Conservation (phyloP, 2,329 filamentous ascomycete species). For the Stachybotrys chlorohalonatus region DNA sequence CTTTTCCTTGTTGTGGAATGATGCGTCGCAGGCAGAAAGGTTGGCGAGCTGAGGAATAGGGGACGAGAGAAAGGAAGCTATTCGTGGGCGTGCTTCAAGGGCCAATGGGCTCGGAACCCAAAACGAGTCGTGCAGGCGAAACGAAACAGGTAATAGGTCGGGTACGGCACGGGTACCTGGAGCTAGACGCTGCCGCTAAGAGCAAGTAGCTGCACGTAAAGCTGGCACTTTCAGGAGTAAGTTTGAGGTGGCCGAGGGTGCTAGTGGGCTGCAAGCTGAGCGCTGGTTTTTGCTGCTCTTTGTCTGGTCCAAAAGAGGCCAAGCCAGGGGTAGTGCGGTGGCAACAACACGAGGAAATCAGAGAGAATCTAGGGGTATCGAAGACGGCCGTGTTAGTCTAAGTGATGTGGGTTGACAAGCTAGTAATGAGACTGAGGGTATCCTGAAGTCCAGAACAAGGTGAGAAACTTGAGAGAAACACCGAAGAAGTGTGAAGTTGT, state of each 20-base stretch:
- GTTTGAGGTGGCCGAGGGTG: not conserved
- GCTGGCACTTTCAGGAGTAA: not conserved
- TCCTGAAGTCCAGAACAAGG: not conserved
- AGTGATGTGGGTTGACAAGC: not conserved
- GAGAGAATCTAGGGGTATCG: not conserved
- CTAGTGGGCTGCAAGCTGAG: not conserved
- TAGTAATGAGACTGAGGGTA: not conserved
- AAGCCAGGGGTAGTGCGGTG: not conserved
- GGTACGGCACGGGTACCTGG: not conserved
- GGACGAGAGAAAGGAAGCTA: not conserved
- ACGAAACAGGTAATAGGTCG: not conserved
- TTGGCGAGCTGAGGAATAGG: not conserved
- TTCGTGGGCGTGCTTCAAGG: not conserved
- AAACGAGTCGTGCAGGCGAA: not conserved
- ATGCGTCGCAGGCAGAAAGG: not conserved
- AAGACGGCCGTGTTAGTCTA: not conserved
- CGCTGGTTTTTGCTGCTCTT: not conserved
- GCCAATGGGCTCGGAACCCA: not conserved
- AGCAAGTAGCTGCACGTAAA: not conserved
- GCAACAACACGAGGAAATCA: not conserved
- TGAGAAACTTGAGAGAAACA: constrained; percentile 1
- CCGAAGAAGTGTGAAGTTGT: not conserved
- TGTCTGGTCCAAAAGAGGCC: not conserved
- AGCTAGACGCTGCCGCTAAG: not conserved
- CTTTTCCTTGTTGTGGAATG: no score